Evolutionary conservation across 192 early-diverging fungal genomes (phyloP), one percentile per base, ranked within the genome.

Genomic region (Gonapodya prolifera): DNA sequence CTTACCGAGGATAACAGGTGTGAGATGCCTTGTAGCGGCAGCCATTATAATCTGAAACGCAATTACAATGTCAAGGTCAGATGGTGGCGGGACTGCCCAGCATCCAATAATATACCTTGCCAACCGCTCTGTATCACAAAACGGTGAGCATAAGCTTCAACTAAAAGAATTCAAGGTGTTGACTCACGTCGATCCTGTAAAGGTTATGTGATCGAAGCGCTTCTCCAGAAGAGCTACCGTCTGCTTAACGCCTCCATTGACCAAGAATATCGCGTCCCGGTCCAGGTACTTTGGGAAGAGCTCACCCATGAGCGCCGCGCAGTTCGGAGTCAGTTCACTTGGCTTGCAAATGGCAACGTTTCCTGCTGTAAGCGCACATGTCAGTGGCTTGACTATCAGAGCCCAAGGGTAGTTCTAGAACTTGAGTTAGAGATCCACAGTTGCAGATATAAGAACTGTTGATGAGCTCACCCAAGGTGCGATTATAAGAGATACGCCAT

Each of bases 141-240:
- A n/a, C n/a, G n/a, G n/a, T n/a, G n/a, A n/a, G n/a, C n/a, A n/a
- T n/a, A n/a, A n/a, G n/a, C n/a, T n/a, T n/a, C n/a, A n/a, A n/a
- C n/a, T n/a, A n/a, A n/a, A n/a, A n/a, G n/a, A n/a, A n/a, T n/a
- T n/a, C n/a, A n/a, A n/a, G n/a, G n/a, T n/a, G n/a, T n/a, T n/a
- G n/a, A n/a, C n/a, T n/a, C n/a, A n/a, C n/a, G n/a, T n/a, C n/a
- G n/a, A n/a, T n/a, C n/a, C n/a, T n/a, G n/a, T n/a, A n/a, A 8
- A 98, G 78, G 94, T 94, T 78, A 94, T 95, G 81, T 95, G 91
- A 82, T 98, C 94, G 77, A 94, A 96, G 70, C 85, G 87, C 33
- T 91, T 81, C 35, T 85, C 82, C 29, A 97, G 87, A 75, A 98
- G 83, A 30, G 35, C 75, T 0, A 92, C 91, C 0, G 94, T 91